Evolutionary conservation across 2,329 filamentous ascomycete species (phyloP), one percentile per base, ranked within the genome.

Genomic region (Phyllosticta citribraziliensis): DNA sequence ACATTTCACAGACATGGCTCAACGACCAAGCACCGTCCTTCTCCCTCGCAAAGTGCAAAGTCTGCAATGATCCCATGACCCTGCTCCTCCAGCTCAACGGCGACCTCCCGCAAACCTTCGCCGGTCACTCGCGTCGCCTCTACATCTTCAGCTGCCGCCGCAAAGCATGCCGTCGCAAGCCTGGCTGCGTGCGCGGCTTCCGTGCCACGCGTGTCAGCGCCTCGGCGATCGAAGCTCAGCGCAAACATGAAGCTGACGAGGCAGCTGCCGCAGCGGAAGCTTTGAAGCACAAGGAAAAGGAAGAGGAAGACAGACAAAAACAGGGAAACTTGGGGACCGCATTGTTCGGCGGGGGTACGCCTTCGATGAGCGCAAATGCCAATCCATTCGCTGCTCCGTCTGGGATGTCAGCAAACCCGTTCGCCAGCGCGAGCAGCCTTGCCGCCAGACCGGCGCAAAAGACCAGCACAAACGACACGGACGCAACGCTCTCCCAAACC

Each of bases 21-120:
- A 87, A 92, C 67, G 77, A 80, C 58, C 83, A 81, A 51, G 80
- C 88, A 3, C 89, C 93, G 8, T 88, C 89, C 1, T 88, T 88
- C 24, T 79, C 86, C 0, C 81, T 96, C 10, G 91, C 89, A 22
- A 88, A 86, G 75, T 99, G 94, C 79, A 91, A 89, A 75, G 82
- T 89, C 66, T 99, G 94, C 83, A 89, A 91, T 66, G 83, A 86
- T 58, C 76, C 90, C 58, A 91, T 97, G 84, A 86, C 85, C 1
- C 81, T 97, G 11, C 83, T 99, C 2, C 82, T 99, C 55, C 91
- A 99, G 74, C 82, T 99, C 27, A 91, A 99, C 74, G 92, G 85
- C 68, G 91, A 97, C 71, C 81, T 97, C 3, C 92, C 91, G 14
- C 88, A 93, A 60, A 82, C 85, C 56, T 97, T 96, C 69, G 88